Evolutionary conservation across 2,329 filamentous ascomycete species (phyloP), one percentile per base, ranked within the genome.

Genomic region (Colletotrichum sp.): DNA sequence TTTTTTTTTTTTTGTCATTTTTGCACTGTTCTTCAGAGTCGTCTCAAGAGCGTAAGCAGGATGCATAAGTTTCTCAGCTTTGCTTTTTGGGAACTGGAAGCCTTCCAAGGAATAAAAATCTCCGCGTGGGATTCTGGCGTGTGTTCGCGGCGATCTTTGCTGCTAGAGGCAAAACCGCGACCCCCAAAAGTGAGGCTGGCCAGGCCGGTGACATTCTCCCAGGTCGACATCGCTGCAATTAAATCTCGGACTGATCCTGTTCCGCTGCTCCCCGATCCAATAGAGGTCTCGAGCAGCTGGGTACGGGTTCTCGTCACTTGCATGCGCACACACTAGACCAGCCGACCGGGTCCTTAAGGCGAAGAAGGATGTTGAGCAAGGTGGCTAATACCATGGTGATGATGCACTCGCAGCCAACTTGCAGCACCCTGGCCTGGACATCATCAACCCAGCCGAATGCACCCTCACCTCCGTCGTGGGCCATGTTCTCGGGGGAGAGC

Each of bases 171-270:
- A 5, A 22, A 6, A 32, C 34, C 25, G 9, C 5, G 39, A 29
- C 11, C 49, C 12, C 52, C 8, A 29, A 22, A 29, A 66, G 71
- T 75, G 71, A 77, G 75, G 71, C 75, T 74, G 75, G 55, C 36
- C 29, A 49, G 34, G 19, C 65, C 39, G 25, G 44, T 55, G 52
- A 44, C 65, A 49, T 39, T 44, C 39, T 71, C 32, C 39, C 52
- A 67, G 30, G 55, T 62, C 49, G 32, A 12, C 15, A 52, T 32
- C 9, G 30, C 27, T 55, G 73, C 27, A 59, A 44, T 6, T 71
- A 44, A 72, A 49, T 64, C 69, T 75, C 65, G 64, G 16, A n/a
- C 39, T 49, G 30, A 19, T 52, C 34, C 44, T 75, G 19, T 62
- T 22, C 67, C 67, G 61, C 65, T 4, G 71, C 49, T 16, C 63